Percentiles rank a stretch among this genome's conserved stretches.
These are phyloP conservation scores for Colletotrichum sp. DNA, from an alignment of 2,329 filamentous ascomycete genomes.

Conservation along the genomic window DNA sequence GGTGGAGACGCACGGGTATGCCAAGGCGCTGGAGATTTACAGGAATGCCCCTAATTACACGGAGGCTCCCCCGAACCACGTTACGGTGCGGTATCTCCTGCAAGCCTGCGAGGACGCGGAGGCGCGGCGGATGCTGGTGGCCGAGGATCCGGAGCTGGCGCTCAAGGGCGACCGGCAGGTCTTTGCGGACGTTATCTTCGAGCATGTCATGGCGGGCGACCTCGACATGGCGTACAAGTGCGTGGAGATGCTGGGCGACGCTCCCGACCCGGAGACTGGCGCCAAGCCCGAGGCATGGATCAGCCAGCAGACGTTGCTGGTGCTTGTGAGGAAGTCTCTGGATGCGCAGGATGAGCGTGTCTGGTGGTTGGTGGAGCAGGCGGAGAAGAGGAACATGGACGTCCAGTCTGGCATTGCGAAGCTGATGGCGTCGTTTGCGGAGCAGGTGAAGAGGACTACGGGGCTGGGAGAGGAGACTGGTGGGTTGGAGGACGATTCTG, in stretches of 20 bases:
- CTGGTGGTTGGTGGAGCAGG: constrained; percentile 20
- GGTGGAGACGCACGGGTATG: constrained; percentile 31
- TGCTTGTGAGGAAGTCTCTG: constrained; percentile 10
- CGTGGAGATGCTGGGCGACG: constrained; percentile 5
- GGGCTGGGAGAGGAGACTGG: neutral
- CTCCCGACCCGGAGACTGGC: neutral
- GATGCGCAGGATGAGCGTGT: constrained; percentile 19
- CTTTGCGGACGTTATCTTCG: constrained; percentile 8
- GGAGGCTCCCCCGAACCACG: constrained; percentile 28
- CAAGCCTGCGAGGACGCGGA: constrained; percentile 29
- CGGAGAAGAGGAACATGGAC: constrained; percentile 13
- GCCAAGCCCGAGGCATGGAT: neutral
- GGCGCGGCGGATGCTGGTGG: constrained; percentile 28
- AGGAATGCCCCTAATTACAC: constrained; percentile 31
- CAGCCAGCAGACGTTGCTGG: constrained; percentile 1
- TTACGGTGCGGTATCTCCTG: constrained; percentile 35
- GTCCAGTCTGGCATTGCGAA: constrained; percentile 17
- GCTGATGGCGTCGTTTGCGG: constrained; percentile 14
- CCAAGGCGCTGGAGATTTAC: constrained; percentile 37
- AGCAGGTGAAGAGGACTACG: constrained; percentile 7
- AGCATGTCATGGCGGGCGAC: constrained; percentile 5
- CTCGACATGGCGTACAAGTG: constrained; percentile 17
- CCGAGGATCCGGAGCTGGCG: constrained; percentile 32
- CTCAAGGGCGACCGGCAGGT: constrained; percentile 7
- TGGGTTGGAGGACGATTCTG: neutral